Evolutionary conservation across 805 yeast genomes (phyloP).

Genomic region (Teunomyces gatunensis): DNA sequence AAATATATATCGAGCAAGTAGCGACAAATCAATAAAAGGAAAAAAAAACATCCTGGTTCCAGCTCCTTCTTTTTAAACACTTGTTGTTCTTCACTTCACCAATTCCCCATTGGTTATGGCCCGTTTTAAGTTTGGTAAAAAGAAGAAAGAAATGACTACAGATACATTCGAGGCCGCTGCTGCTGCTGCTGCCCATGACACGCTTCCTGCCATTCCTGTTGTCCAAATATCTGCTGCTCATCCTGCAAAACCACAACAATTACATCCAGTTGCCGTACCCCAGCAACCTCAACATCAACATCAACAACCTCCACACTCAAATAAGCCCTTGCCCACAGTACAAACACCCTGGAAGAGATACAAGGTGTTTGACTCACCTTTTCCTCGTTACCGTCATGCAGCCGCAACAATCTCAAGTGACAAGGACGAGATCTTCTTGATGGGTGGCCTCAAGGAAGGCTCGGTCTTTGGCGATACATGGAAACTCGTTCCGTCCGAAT

Average conservation of each 20-base stretch:
- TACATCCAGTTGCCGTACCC: neutral
- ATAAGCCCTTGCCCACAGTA: neutral
- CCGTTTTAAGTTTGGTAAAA: conserved; percentile 57
- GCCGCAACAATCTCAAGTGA: conserved; percentile 75
- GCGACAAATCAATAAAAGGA: too few species aligned
- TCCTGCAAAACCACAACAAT: neutral
- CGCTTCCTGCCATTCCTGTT: conserved; percentile 1
- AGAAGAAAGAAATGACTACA: conserved; percentile 33
- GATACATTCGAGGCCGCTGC: conserved; percentile 10
- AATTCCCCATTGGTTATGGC: conserved; percentile 38
- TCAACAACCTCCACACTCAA: neutral
- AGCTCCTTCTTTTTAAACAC: too few species aligned
- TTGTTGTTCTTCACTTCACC: neutral
- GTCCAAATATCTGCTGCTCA: neutral
- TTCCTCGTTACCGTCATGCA: conserved; percentile 93
- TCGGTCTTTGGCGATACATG: conserved; percentile 95
- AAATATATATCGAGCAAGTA: neutral
- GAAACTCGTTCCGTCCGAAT: conserved; percentile 61
- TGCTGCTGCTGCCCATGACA: neutral
- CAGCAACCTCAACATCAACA: neutral
- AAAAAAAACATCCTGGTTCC: too few species aligned
- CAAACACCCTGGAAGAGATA: conserved; percentile 61
- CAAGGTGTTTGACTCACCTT: conserved; percentile 72
- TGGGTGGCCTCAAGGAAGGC: conserved; percentile 94
- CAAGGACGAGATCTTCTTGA: conserved; percentile 75